Conservation (phyloP, 2,329 filamentous ascomycete species). For the Dothistroma septosporum region DNA sequence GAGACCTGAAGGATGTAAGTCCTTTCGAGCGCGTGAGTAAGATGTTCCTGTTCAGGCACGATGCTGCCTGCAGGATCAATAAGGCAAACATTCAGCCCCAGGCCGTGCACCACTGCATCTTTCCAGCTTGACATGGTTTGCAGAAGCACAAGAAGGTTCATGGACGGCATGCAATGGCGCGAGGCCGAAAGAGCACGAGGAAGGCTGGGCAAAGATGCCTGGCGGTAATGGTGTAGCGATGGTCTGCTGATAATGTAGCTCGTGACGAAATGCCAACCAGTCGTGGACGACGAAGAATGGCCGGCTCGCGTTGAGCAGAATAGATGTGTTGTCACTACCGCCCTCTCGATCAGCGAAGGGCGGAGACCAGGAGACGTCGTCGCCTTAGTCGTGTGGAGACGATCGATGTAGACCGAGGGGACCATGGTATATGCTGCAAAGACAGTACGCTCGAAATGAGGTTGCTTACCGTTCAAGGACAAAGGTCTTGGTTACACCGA, state of each 20-base stretch:
- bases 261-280: conserved; percentile 2
- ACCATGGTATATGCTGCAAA: neutral
- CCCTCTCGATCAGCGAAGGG: neutral
- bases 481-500: neutral
- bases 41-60: conserved; percentile 2
- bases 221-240: neutral
- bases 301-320: neutral
- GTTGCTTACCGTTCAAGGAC: neutral
- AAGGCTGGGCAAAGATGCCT: no score
- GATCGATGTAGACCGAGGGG: neutral
- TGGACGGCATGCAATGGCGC: neutral
- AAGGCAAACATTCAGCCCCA: conserved; percentile 4
- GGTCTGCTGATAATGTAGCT: neutral
- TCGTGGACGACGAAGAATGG: neutral
- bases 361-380: neutral
- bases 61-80: conserved; percentile 7
- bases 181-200: no score
- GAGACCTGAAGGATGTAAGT: neutral
- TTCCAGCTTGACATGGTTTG: conserved; percentile 6
- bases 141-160: no score
- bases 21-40: neutral
- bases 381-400: neutral
- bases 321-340: neutral
- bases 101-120: neutral
- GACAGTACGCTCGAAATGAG: neutral